These are phyloP conservation scores for Onygenales sp. DNA, from an alignment of 2,329 filamentous ascomycete genomes.

Conservation along the genomic window DNA sequence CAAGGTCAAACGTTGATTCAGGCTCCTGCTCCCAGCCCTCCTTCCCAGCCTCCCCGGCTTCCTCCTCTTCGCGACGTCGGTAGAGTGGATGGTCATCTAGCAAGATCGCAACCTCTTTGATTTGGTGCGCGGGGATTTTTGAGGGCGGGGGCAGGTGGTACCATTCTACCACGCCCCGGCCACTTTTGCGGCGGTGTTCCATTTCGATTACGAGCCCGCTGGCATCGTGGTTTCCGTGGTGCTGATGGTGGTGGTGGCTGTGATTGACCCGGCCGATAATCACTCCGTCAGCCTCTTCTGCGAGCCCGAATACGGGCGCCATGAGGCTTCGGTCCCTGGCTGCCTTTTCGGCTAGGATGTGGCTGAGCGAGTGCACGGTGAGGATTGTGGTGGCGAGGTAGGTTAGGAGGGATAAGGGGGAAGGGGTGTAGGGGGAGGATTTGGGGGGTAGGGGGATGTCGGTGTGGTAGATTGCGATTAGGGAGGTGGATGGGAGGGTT, in stretches of 20 bases:
- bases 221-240: conserved; percentile 27
- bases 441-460: conserved; percentile 55
- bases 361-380: conserved; percentile 60
- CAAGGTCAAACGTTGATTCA: conserved; percentile 74
- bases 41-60: conserved; percentile 36
- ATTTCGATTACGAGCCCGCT: conserved; percentile 66
- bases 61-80: conserved; percentile 36
- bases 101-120: conserved; percentile 47
- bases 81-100: conserved; percentile 71
- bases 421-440: conserved; percentile 43
- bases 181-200: conserved; percentile 77
- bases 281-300: conserved; percentile 68
- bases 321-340: conserved; percentile 66
- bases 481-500: conserved; percentile 47
- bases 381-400: conserved; percentile 88
- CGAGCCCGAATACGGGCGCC: conserved; percentile 69
- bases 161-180: conserved; percentile 64
- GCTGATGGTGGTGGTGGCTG: conserved; percentile 10
- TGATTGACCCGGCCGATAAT: conserved; percentile 52
- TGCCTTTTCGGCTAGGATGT: conserved; percentile 64
- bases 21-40: conserved; percentile 37
- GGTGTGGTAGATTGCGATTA: conserved; percentile 72
- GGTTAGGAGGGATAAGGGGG: conserved; percentile 60
- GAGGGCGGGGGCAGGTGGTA: conserved; percentile 46
- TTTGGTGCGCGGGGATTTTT: conserved; percentile 35